Percentiles rank a stretch among this genome's conserved stretches.
These are phyloP conservation scores for Leptographium radiaticola DNA, from an alignment of 2,329 filamentous ascomycete species.

Conservation along the genomic window DNA sequence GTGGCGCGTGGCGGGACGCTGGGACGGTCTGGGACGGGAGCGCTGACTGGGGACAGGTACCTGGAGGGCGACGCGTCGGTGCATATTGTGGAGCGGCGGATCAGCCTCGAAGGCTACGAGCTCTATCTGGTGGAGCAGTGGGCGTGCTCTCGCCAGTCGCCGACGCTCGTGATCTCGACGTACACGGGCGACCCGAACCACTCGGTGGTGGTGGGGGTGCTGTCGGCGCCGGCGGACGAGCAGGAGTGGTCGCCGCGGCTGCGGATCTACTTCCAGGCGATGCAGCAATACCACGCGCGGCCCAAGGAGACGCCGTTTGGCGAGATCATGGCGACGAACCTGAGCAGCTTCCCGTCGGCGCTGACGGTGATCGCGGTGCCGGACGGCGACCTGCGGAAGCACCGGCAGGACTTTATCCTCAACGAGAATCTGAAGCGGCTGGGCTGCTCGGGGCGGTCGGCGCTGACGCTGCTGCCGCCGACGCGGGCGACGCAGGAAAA, in stretches of 20 bases:
- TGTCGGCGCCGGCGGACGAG: constrained; percentile 73
- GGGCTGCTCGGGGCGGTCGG: constrained; percentile 81
- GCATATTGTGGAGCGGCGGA: constrained; percentile 57
- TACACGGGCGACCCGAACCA: constrained; percentile 81
- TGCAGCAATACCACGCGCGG: constrained; percentile 74
- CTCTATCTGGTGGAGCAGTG: constrained; percentile 94
- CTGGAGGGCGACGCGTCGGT: constrained; percentile 76
- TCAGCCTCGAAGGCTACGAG: constrained; percentile 70
- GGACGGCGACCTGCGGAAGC: constrained; percentile 68
- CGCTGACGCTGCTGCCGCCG: constrained; percentile 66
- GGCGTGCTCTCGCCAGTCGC: constrained; percentile 83
- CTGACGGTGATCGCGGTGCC: constrained; percentile 86
- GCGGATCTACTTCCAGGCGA: constrained; percentile 72
- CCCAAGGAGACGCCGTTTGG: constrained; percentile 72
- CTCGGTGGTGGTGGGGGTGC: constrained; percentile 62
- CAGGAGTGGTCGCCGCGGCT: constrained; percentile 66
- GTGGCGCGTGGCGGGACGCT: too few species aligned
- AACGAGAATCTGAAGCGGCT: constrained; percentile 90
- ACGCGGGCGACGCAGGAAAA: constrained; percentile 76
- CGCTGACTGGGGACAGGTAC: constrained; percentile 36
- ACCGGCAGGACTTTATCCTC: constrained; percentile 77
- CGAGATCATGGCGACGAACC: constrained; percentile 83
- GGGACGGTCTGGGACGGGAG: not conserved
- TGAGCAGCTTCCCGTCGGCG: constrained; percentile 82
- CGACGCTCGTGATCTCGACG: constrained; percentile 82